Percentiles rank a stretch among this genome's conserved stretches.
phyloP scores from a whole-genome alignment of 306 rosid genomes.

The Cajanus cajan region DNA sequence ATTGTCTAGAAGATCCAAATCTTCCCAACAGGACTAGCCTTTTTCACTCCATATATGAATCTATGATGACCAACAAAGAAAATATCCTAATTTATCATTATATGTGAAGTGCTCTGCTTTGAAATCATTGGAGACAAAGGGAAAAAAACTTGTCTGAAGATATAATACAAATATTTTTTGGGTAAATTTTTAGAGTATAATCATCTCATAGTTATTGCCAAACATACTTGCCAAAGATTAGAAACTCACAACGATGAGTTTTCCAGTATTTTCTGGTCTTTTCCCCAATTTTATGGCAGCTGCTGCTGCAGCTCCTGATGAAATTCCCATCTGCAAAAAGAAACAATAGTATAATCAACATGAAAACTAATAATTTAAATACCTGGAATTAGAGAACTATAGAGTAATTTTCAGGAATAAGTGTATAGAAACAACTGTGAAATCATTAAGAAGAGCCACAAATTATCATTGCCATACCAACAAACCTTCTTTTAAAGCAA shows the following conservation, averaged over 20 bases:
- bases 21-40: background rate
- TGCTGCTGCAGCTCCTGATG: slow-evolving; percentile 72
- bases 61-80: background rate
- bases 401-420: background rate
- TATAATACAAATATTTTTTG: background rate
- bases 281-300: slow-evolving; percentile 60
- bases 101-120: too few relatives aligned
- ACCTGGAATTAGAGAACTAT: background rate
- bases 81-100: background rate
- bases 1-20: background rate
- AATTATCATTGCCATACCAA: slow-evolving; percentile 43
- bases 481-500: slow-evolving; percentile 78
- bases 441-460: background rate
- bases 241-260: slow-evolving; percentile 55
- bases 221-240: background rate
- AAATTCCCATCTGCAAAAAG: slow-evolving; percentile 58
- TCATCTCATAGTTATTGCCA: background rate
- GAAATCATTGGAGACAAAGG: too few relatives aligned
- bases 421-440: background rate
- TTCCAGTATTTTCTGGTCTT: slow-evolving; percentile 67
- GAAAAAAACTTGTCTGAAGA: background rate
- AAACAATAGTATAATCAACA: background rate
- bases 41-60: background rate
- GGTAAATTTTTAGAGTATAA: background rate
- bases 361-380: background rate